Evolutionary conservation across 2,329 filamentous ascomycete genomes (phyloP), one percentile per base, ranked within the genome.

Genomic region (Penicillium sp.): DNA sequence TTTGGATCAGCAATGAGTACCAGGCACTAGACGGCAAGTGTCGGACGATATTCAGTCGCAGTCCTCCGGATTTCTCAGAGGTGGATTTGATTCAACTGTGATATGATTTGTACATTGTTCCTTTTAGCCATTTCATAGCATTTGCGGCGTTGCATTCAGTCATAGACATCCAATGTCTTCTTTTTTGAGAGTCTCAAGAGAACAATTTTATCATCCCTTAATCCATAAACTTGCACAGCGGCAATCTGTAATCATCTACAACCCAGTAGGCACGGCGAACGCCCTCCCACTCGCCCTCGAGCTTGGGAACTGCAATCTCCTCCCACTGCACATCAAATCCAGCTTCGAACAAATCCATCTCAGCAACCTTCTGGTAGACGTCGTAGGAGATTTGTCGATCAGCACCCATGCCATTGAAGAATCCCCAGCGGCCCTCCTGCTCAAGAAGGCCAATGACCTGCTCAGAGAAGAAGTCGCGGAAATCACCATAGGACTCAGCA

Each of bases 1-100:
- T 97, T 49, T 96, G 92, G 90, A 92, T 97, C 69, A 96, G 90
- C 65, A 97, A 97, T 72, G 89, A 95, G 71, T 92, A 92, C 55
- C 92, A 93, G 18, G 90, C 91, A 9, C 78, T 97, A 63, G 91
- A 97, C 76, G 89, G 86, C 52, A 92, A 91, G 72, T 85, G 86
- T 29, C 85, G 89, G 16, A 91, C 96, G 5, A 85, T 96, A 36
- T 97, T 94, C 72, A 88, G 89, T 60, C 86, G 85, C 59, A 90
- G 91, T 57, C 92, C 92, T 14, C 92, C 92, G 0, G 92, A 96
- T 74, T 95, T 96, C 70, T 92, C 89, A 0, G 90, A 95, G 73
- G 80, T 93, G 27, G 91, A 96, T 75, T 77, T 96, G 65, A 95
- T 96, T 74, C 88, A 88, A 69, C 74, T 96, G 57, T 95, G 67